These are phyloP conservation scores for Vigna hirtella DNA, from an alignment of 306 rosid species.

Conservation along the genomic window DNA sequence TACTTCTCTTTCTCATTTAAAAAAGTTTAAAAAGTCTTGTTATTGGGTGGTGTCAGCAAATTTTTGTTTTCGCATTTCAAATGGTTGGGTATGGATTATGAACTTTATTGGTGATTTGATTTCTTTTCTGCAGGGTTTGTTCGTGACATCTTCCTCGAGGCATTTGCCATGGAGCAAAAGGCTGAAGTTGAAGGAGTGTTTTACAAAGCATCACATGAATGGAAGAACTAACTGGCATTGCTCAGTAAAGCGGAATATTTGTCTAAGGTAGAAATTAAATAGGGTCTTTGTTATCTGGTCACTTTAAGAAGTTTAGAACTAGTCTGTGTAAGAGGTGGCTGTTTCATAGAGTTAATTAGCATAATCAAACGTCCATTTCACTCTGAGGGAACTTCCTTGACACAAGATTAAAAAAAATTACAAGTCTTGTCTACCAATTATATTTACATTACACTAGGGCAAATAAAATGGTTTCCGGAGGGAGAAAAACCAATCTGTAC, in stretches of 20 bases:
- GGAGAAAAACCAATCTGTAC: constrained; percentile 28
- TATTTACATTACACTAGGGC: constrained; percentile 2
- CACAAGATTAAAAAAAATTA: constrained; percentile 5
- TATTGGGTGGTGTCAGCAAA: not conserved
- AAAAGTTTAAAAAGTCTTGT: constrained; percentile 13
- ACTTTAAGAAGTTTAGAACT: constrained; percentile 37
- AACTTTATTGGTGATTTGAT: constrained; percentile 19
- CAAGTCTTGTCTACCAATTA: constrained; percentile 3
- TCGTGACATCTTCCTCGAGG: constrained; percentile 55
- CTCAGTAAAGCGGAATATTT: constrained; percentile 52
- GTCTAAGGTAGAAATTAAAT: constrained; percentile 64
- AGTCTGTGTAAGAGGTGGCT: constrained; percentile 13
- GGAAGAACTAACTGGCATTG: constrained; percentile 60
- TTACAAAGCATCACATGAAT: constrained; percentile 58
- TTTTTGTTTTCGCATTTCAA: constrained; percentile 18
- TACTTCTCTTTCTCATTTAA: not conserved
- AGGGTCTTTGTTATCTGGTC: not conserved
- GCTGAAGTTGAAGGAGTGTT: constrained; percentile 63
- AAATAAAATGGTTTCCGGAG: constrained; percentile 12
- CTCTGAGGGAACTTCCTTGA: constrained; percentile 26
- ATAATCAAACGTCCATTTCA: constrained; percentile 9
- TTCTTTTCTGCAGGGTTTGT: constrained; percentile 63
- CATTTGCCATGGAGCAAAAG: constrained; percentile 69
- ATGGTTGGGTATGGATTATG: constrained; percentile 19
- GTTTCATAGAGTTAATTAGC: constrained; percentile 2